These are phyloP conservation scores for Rhodosporidiobolus sp. DNA, from an alignment of 768 basidiomycete genomes.

Conservation along the genomic window DNA sequence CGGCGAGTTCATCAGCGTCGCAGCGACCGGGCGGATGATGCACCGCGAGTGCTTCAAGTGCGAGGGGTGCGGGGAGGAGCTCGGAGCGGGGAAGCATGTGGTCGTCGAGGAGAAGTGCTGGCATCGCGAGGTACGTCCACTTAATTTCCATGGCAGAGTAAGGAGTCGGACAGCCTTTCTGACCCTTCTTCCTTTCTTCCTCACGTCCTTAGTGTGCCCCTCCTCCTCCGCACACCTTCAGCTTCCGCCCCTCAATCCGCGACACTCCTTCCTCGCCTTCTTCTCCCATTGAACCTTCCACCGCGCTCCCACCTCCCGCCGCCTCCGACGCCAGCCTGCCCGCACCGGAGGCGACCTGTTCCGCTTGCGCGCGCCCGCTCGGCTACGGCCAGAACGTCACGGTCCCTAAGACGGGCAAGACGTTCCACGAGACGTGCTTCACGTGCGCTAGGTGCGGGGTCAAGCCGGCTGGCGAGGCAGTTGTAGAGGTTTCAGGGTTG, in stretches of 20 bases:
- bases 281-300: too few species aligned
- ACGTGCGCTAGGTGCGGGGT: conserved; percentile 17
- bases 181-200: not conserved
- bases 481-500: conserved; percentile 17
- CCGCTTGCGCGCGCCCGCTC: conserved; percentile 1
- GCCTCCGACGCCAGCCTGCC: too few species aligned
- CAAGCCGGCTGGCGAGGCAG: not conserved
- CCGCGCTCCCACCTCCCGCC: too few species aligned
- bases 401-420: conserved; percentile 17
- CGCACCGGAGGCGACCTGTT: not conserved
- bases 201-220: too few species aligned
- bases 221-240: too few species aligned
- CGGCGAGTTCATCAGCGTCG: conserved; percentile 28
- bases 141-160: not conserved
- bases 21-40: conserved; percentile 2
- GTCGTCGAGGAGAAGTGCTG: conserved; percentile 17
- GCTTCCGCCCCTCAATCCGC: too few species aligned
- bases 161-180: too few species aligned
- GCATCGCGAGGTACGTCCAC: conserved; percentile 13
- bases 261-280: too few species aligned
- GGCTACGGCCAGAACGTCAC: conserved; percentile 20
- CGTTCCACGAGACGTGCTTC: conserved; percentile 27
- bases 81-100: conserved; percentile 16
- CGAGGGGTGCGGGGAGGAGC: conserved; percentile 11
- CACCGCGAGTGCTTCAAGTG: conserved; percentile 32